phyloP scores from a whole-genome alignment of 2,329 filamentous ascomycete species.

The Talaromyces piceae region DNA sequence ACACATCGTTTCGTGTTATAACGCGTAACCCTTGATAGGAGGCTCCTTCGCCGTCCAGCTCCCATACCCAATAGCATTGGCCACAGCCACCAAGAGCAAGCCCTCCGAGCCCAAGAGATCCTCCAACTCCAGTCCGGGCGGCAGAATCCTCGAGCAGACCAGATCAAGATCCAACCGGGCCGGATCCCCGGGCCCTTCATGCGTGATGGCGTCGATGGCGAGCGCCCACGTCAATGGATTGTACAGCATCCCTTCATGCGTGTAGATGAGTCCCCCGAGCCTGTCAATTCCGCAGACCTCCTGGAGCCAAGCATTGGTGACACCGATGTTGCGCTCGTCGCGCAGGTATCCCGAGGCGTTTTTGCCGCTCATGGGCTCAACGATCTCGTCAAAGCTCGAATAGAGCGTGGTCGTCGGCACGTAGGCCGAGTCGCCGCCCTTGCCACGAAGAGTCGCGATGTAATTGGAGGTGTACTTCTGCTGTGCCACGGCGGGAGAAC shows the following conservation, averaged over 20 bases:
- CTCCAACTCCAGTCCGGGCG: slow-evolving; percentile 23
- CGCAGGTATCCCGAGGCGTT: slow-evolving; percentile 39
- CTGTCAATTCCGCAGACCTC: slow-evolving; percentile 27
- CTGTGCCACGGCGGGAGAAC: slow-evolving; percentile 38
- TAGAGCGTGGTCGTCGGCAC: slow-evolving; percentile 51
- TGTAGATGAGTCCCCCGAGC: slow-evolving; percentile 30
- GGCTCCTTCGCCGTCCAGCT: slow-evolving; percentile 34
- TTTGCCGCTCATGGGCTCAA: slow-evolving; percentile 43
- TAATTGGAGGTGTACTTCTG: slow-evolving; percentile 41
- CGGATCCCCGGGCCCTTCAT: slow-evolving; percentile 39
- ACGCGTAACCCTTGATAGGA: slow-evolving; percentile 35
- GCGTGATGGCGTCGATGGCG: slow-evolving; percentile 41
- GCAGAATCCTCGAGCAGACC: slow-evolving; percentile 32
- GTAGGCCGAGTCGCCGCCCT: slow-evolving; percentile 46
- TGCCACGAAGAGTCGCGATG: slow-evolving; percentile 35
- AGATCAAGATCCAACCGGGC: slow-evolving; percentile 31
- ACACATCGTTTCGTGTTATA: no score
- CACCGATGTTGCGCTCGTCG: slow-evolving; percentile 39
- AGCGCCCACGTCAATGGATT: slow-evolving; percentile 39
- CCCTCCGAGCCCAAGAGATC: slow-evolving; percentile 43
- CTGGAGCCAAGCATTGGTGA: slow-evolving; percentile 46
- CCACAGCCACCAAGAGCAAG: slow-evolving; percentile 33
- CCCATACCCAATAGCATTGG: slow-evolving; percentile 26
- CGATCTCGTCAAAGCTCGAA: slow-evolving; percentile 45
- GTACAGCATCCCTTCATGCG: slow-evolving; percentile 45